phyloP scores from a whole-genome alignment of 2,329 filamentous ascomycete species.

The Pezicula radicicola region DNA sequence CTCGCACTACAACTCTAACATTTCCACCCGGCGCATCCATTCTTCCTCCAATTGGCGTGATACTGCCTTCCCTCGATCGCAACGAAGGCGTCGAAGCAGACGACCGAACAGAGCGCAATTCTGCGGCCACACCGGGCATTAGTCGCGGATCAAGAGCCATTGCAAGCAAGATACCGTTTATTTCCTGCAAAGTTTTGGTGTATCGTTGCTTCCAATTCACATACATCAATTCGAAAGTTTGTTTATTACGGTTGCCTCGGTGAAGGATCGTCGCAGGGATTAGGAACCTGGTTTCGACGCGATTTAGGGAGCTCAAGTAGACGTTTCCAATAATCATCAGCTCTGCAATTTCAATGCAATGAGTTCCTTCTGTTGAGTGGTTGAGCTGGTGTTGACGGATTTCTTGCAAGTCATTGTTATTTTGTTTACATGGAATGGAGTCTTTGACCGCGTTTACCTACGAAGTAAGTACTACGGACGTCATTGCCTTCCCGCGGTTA shows the following conservation, averaged over 20 bases:
- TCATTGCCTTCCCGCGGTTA: no score
- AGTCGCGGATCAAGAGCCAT: slow-evolving; percentile 40
- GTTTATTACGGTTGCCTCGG: slow-evolving; percentile 5
- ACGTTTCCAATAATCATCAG: no score
- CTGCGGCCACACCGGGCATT: slow-evolving; percentile 39
- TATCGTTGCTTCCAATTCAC: slow-evolving; percentile 21
- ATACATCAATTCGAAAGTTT: slow-evolving; percentile 22
- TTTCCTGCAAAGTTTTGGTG: slow-evolving; percentile 18
- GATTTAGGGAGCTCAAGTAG: no score
- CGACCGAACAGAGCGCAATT: slow-evolving; percentile 47
- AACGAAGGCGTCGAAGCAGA: slow-evolving; percentile 77
- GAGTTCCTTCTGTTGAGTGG: no score
- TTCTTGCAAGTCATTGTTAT: no score
- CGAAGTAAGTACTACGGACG: no score
- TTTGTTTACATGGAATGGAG: no score
- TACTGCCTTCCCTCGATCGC: slow-evolving; percentile 67
- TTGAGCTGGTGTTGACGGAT: no score
- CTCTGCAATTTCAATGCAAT: no score
- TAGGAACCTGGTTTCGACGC: background rate
- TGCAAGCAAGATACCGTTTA: slow-evolving; percentile 31
- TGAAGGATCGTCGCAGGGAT: slow-evolving; percentile 1
- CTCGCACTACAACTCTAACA: slow-evolving; percentile 78
- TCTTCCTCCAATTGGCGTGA: slow-evolving; percentile 48
- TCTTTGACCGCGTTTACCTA: no score
- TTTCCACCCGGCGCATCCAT: slow-evolving; percentile 65